A percentile compares a stretch with the other conserved stretches of the same genome.
Conservation (phyloP, 2,329 filamentous ascomycete genomes). For the Diplodia sapinea region DNA sequence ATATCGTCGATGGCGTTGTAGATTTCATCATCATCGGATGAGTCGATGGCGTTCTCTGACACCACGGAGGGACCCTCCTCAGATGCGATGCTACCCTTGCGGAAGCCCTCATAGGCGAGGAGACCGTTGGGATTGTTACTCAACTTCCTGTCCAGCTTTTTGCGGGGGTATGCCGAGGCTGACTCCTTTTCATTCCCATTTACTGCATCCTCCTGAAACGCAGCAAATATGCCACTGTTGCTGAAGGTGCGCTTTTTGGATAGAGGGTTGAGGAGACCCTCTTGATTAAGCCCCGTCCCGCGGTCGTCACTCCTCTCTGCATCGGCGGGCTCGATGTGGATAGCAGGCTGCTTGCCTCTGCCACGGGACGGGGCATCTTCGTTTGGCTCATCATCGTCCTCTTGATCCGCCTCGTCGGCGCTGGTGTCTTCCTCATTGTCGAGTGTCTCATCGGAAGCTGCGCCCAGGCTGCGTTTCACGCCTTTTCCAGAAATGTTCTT, state of each 20-base stretch:
- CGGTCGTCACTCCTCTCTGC: constrained; percentile 40
- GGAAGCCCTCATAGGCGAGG: constrained; percentile 43
- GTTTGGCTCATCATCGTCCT: constrained; percentile 44
- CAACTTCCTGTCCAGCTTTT: constrained; percentile 46
- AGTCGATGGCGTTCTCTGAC: constrained; percentile 47
- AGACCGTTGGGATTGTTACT: constrained; percentile 45
- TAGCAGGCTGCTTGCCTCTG: constrained; percentile 46
- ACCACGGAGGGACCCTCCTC: constrained; percentile 28
- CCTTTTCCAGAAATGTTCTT: constrained; percentile 12
- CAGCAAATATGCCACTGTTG: constrained; percentile 47
- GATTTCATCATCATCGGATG: constrained; percentile 52
- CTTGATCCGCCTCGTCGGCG: constrained; percentile 40
- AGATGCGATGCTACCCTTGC: constrained; percentile 32
- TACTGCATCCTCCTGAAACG: constrained; percentile 40
- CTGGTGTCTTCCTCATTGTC: constrained; percentile 32
- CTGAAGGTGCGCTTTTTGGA: constrained; percentile 49
- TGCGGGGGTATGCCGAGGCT: constrained; percentile 42
- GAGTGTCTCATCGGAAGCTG: constrained; percentile 29
- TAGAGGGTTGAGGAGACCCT: constrained; percentile 37
- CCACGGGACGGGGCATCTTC: constrained; percentile 45
- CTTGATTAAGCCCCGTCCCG: constrained; percentile 33
- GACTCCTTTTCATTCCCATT: constrained; percentile 26
- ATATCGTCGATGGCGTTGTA: constrained; percentile 80
- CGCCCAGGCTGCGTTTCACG: neutral
- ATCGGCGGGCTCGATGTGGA: constrained; percentile 44